Base-by-base conservation (phyloP, 495 filamentous ascomycete species). In the Aspergillus sparsus region DNA sequence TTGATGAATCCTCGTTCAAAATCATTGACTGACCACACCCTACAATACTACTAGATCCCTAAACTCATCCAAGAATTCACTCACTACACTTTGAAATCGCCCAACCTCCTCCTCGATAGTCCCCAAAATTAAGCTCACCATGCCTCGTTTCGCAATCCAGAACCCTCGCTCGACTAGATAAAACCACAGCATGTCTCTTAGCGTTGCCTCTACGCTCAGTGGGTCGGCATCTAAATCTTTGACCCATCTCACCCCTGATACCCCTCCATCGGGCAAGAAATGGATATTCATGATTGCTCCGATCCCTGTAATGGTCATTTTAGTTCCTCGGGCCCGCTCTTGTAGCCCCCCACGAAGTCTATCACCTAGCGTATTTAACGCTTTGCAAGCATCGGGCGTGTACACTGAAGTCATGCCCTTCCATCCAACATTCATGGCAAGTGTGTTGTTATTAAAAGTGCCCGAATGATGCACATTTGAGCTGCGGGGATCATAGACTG, bases 391-490 rank as follows among this genome's bases (percentile, higher is more conserved):
- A 13, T 65, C 59, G 0, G 63, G 31, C 0, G 61, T 66, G 31
- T 62, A 66, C 5, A 69, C 50, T 1, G 57, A 34, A 1, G 54
- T 55, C 15, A 62, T 9, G 7, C 52, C 62, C 41, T 63, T 59
- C 13, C 58, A 39, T 6, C 83, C 86, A 6, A 77, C 82, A 32
- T 70, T 73, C 82, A 87, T 87, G 1, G 79, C 78, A 11, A 88
- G 64, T 2, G 80, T 78, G 61, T 89, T 89, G 62, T 89, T 89
- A 54, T 89, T 88, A 64, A 87, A 89, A 0, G 86, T 89, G 0
- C 87, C 86, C 0, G 84, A 81, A 58, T 89, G 87, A 7, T 45
- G 32, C 11, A 77, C 53, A 5, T 45, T 50, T 4, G 63, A 2
- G 72, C 56, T 6, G 0, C 50, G 39, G 1, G 83, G 83, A 61